Evolutionary conservation across 2,329 filamentous ascomycete species (phyloP).

Genomic region (Fusarium humuli): DNA sequence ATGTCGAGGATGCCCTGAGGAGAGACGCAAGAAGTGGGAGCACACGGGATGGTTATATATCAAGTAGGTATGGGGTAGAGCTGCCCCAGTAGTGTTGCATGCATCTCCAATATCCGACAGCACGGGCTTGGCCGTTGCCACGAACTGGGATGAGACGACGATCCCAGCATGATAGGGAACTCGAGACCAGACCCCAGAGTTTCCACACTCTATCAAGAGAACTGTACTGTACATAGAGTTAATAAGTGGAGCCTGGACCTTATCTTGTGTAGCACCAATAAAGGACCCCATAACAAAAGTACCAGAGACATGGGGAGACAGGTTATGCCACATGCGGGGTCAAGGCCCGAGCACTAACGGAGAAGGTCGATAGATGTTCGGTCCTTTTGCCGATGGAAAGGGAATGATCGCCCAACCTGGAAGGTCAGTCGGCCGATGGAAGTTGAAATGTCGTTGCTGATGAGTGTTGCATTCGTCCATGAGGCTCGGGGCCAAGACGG

Average conservation of each 20-base stretch:
- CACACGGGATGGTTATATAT: conserved; percentile 30
- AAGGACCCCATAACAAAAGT: conserved; percentile 30
- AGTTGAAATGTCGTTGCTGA: neutral
- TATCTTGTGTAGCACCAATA: conserved; percentile 12
- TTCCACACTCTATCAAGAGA: conserved; percentile 13
- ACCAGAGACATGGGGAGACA: conserved; percentile 3
- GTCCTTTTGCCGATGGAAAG: conserved; percentile 29
- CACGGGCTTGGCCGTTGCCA: conserved; percentile 32
- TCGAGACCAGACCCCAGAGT: conserved; percentile 16
- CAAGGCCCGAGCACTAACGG: conserved; percentile 31
- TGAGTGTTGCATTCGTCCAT: neutral
- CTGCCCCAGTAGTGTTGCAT: neutral
- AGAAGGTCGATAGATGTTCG: conserved; percentile 18
- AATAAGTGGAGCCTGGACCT: conserved; percentile 23
- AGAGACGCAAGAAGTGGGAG: neutral
- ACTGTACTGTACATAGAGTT: no score
- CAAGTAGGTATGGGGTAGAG: conserved; percentile 6
- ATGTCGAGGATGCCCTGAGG: conserved; percentile 20
- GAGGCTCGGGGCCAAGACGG: conserved; percentile 8
- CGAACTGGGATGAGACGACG: conserved; percentile 6
- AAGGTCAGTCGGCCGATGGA: conserved; percentile 32
- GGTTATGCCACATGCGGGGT: conserved; percentile 31
- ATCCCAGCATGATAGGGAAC: conserved; percentile 23
- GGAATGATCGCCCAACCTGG: conserved; percentile 23
- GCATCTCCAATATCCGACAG: conserved; percentile 25